Evolutionary conservation across 139 green algal genomes (phyloP), one percentile per base, ranked within the genome.

Genomic region (Dunaliella primolecta): DNA sequence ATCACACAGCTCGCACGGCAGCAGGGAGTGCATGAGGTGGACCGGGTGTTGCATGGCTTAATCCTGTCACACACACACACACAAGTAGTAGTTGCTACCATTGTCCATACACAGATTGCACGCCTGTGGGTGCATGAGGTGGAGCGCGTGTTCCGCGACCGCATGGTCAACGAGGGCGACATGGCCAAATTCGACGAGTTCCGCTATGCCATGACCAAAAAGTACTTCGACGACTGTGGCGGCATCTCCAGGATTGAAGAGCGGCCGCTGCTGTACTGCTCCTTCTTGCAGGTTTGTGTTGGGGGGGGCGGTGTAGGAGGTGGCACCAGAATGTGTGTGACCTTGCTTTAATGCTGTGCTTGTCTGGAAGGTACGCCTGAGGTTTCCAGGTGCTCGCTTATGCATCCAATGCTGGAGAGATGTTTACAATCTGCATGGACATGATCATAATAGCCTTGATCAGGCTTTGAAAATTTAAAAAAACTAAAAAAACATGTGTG

Each of bases 71-170:
- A 64, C 46, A 64, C 46, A 64, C 46, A 64, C 46, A 64, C 46
- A 64, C 46, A 64, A n/a, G n/a, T n/a, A n/a, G n/a, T n/a, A n/a
- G n/a, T n/a, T n/a, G n/a, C n/a, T n/a, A n/a, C n/a, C n/a, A n/a
- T n/a, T n/a, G n/a, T n/a, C 46, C 46, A 32, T 29, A 7, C 82
- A 25, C 87, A 93, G 85, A 86, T 94, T 11, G 93, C 92, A 32
- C 90, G 95, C 2, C 89, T 98, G 37, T 98, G 95, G 94, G 82
- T 94, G 33, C 94, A 97, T 84, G 96, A 98, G 86, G 93, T 88
- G 75, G 93, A 98, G 87, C 91, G 95, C 33, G 94, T 97, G 32
- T 94, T 98, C 88, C 80, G 86, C 7, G 96, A 98, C 90, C 91
- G 95, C 76, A 91, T 98, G 88, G 88, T 97, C 36, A 96, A 87